Evolutionary conservation across 2,329 filamentous ascomycete species (phyloP).

Genomic region (Aureobasidium sp.): DNA sequence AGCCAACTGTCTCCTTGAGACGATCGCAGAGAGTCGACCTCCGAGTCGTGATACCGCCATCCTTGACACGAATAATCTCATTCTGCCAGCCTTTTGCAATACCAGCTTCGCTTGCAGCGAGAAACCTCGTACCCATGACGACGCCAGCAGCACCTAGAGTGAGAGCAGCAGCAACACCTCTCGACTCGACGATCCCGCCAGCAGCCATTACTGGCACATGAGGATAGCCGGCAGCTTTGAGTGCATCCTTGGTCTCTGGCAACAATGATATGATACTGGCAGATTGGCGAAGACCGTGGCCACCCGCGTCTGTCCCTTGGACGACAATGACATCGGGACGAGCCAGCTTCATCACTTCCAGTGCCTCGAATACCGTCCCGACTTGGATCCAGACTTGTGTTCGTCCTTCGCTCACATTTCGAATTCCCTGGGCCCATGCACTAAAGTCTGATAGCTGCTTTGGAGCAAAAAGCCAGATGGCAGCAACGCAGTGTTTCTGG

Average conservation of each 20-base stretch:
- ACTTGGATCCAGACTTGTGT: conserved; percentile 52
- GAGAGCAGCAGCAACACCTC: conserved; percentile 45
- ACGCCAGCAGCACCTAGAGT: conserved; percentile 44
- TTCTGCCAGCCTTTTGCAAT: conserved; percentile 38
- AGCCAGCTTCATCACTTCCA: conserved; percentile 39
- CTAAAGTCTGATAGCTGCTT: conserved; percentile 29
- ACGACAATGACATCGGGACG: conserved; percentile 49
- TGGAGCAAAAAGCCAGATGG: conserved; percentile 58
- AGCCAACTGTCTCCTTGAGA: conserved; percentile 47
- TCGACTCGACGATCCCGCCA: conserved; percentile 48
- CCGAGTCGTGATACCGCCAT: conserved; percentile 44
- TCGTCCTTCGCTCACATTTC: conserved; percentile 23
- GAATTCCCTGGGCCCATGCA: conserved; percentile 25
- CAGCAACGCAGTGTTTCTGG: background rate
- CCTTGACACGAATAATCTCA: conserved; percentile 37
- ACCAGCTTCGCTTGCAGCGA: conserved; percentile 42
- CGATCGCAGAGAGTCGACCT: conserved; percentile 45
- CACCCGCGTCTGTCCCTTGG: conserved; percentile 57
- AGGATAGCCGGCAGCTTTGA: conserved; percentile 23
- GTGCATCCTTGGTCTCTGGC: conserved; percentile 46
- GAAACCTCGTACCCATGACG: conserved; percentile 56
- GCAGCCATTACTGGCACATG: conserved; percentile 36
- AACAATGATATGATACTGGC: conserved; percentile 49
- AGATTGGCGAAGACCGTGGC: conserved; percentile 50
- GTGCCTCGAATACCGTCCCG: conserved; percentile 48